phyloP scores from a whole-genome alignment of 2,329 filamentous ascomycete species.

The Endocalyx cinctus region DNA sequence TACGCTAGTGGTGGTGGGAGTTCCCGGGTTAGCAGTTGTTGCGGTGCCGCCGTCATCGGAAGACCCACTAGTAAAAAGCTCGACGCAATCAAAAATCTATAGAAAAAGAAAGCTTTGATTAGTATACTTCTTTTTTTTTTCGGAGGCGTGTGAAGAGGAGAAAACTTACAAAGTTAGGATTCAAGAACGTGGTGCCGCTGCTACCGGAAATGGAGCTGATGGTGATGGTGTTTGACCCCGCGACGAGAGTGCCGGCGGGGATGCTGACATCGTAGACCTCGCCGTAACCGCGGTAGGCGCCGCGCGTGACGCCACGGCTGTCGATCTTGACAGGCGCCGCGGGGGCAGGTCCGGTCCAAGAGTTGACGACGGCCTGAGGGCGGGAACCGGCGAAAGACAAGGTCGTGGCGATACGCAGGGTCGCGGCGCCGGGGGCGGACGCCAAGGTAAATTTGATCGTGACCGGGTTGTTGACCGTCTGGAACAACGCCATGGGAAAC shows the following conservation, averaged over 20 bases:
- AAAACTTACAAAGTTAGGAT: conserved; percentile 48
- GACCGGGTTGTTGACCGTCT: conserved; percentile 52
- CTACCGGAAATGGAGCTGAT: conserved; percentile 57
- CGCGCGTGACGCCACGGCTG: conserved; percentile 60
- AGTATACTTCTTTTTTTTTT: no score
- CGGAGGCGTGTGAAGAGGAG: neutral
- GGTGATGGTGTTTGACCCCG: conserved; percentile 60
- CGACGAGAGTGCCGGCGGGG: conserved; percentile 52
- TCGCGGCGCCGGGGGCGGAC: conserved; percentile 48
- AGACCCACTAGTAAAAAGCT: conserved; percentile 22
- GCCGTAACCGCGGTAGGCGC: conserved; percentile 58
- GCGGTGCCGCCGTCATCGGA: conserved; percentile 1
- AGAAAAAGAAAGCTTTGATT: no score
- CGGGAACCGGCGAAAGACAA: conserved; percentile 56
- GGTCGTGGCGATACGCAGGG: conserved; percentile 61
- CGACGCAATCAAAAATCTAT: conserved; percentile 29
- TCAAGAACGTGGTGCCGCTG: conserved; percentile 48
- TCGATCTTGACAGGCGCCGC: conserved; percentile 58
- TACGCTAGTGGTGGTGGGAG: neutral
- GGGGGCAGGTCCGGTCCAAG: conserved; percentile 43
- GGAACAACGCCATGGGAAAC: conserved; percentile 65
- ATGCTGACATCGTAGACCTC: conserved; percentile 62
- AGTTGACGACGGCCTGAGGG: conserved; percentile 54
- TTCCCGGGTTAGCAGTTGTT: neutral
- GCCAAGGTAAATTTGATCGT: conserved; percentile 57